Evolutionary conservation across 2,329 filamentous ascomycete genomes (phyloP), one percentile per base, ranked within the genome.

Genomic region (Raffaelea arxii): DNA sequence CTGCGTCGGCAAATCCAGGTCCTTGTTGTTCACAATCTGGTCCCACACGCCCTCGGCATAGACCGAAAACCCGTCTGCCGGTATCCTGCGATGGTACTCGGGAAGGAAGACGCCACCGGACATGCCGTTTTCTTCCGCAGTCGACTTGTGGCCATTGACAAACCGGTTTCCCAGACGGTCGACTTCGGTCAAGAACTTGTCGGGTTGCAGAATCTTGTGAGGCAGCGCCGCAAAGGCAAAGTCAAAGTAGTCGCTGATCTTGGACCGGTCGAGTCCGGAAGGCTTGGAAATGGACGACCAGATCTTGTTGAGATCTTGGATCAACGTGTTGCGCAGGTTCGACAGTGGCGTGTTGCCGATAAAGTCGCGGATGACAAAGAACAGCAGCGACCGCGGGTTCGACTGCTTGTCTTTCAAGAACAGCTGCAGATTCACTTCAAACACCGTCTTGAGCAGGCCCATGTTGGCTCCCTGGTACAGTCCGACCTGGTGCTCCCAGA

Each of bases 401-500:
- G 86, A 89, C 85, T 88, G 87, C 65, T 83, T 89, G 63, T 96
- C 90, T 70, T 96, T 96, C 56, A 97, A 73, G 67, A 98, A 98
- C 24, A 98, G 74, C 66, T 97, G 91, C 62, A 98, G 65, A 62
- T 98, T 98, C 65, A 98, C 92, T 69, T 98, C 92, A 58, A 98
- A 98, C 4, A 98, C 92, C 0, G 94, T 98, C 76, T 98, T 98
- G 59, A 98, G 72, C 58, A 98, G 68, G 9, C 92, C 92, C 92
- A 98, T 98, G 65, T 98, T 98, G 57, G 92, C 92, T 48, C 92
- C 92, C 68, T 98, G 91, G 63, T 98, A 98, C 64, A 98, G 66
- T 41, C 92, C 92, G 51, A 98, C 92, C 67, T 98, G 92, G 65
- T 96, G 91, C 67, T 98, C 92, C 92, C 92, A 98, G 55, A 98